Conservation (phyloP, 176 grass and related monocot genomes). For the Avena atlantica region DNA sequence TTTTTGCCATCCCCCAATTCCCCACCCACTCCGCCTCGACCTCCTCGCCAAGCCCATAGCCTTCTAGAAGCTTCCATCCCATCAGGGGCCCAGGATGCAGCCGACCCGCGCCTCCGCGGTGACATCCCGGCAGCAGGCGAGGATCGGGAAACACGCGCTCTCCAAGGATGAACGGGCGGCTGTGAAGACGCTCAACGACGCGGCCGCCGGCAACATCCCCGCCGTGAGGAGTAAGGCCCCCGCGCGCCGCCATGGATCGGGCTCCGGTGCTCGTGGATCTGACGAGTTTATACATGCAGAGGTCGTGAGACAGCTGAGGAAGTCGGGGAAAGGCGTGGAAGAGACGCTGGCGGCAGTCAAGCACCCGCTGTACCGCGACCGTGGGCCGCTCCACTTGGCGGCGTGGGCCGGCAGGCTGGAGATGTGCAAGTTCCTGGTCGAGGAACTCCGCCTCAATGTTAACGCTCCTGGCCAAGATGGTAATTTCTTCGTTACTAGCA, state of each 20-base stretch:
- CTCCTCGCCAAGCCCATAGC: neutral
- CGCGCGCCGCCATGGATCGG: neutral
- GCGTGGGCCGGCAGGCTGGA: neutral
- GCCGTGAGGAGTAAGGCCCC: neutral
- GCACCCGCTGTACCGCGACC: neutral
- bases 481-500: neutral
- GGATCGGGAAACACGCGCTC: neutral
- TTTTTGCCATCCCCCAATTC: neutral
- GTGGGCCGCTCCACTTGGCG: conserved; percentile 30
- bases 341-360: neutral
- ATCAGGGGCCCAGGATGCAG: neutral
- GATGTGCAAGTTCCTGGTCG: conserved; percentile 26
- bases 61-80: neutral
- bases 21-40: neutral
- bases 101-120: neutral
- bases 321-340: neutral
- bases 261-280: neutral
- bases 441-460: neutral
- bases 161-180: neutral
- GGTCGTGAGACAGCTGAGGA: neutral
- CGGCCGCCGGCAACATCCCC: neutral
- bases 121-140: neutral
- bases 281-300: neutral
- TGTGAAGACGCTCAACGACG: neutral
- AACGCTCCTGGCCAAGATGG: neutral